These are phyloP conservation scores for Microbotryomycetes sp. DNA, from an alignment of 1,284 basidiomycete genomes.

Conservation along the genomic window DNA sequence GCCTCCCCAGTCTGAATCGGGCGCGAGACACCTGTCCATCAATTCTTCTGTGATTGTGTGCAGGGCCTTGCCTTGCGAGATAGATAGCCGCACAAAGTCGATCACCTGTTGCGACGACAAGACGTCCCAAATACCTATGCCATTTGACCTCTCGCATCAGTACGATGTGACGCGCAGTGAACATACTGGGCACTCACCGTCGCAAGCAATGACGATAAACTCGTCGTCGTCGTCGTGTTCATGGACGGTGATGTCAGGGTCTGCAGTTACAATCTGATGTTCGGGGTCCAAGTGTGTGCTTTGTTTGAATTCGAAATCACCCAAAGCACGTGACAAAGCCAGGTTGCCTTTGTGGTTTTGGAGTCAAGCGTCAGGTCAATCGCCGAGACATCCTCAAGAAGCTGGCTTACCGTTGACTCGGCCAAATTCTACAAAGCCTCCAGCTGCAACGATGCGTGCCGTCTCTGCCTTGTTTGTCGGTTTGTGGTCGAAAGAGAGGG, in stretches of 20 bases:
- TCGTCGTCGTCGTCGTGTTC: slow-evolving; percentile 82
- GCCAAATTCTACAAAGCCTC: slow-evolving; percentile 94
- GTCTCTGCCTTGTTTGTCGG: slow-evolving; percentile 81
- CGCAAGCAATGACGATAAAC: slow-evolving; percentile 91
- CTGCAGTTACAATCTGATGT: slow-evolving; percentile 88
- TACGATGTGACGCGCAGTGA: no score
- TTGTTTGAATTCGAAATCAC: slow-evolving; percentile 99
- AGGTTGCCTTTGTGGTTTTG: slow-evolving; percentile 68
- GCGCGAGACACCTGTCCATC: slow-evolving; percentile 89
- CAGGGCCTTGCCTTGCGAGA: slow-evolving; percentile 74
- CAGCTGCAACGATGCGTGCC: slow-evolving; percentile 80
- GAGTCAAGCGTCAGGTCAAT: background rate
- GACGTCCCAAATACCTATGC: slow-evolving; percentile 95
- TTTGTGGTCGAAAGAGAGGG: slow-evolving; percentile 93
- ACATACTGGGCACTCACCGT: slow-evolving; percentile 54
- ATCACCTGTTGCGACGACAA: slow-evolving; percentile 86
- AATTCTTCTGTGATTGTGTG: slow-evolving; percentile 78
- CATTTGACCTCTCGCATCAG: slow-evolving; percentile 16
- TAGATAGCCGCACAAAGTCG: slow-evolving; percentile 75
- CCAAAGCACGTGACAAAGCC: slow-evolving; percentile 87
- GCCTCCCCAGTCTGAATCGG: slow-evolving; percentile 85
- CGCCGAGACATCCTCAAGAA: background rate
- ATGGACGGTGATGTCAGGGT: slow-evolving; percentile 85
- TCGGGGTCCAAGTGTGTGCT: slow-evolving; percentile 73
- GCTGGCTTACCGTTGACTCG: slow-evolving; percentile 78